These are phyloP conservation scores for Phanerochaete carnosa DNA, from an alignment of 768 basidiomycete genomes.

Conservation along the genomic window DNA sequence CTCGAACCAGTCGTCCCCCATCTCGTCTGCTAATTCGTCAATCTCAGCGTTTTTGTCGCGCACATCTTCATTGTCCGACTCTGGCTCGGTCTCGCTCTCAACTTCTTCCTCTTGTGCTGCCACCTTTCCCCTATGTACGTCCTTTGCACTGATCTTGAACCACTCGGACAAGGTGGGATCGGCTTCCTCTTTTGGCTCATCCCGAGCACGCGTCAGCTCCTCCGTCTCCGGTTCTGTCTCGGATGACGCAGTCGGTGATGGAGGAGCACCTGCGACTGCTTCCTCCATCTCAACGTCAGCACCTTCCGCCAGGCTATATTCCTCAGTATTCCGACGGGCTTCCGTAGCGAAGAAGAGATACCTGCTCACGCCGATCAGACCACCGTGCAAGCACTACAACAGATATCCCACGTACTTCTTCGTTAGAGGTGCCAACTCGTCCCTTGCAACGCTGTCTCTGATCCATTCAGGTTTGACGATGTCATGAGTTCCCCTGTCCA, in stretches of 20 bases:
- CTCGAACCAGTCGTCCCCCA: constrained; percentile 39
- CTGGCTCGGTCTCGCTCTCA: constrained; percentile 61
- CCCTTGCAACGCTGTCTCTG: constrained; percentile 64
- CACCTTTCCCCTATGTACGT: neutral
- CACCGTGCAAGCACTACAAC: neutral
- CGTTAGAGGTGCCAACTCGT: constrained; percentile 53
- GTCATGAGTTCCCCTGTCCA: constrained; percentile 67
- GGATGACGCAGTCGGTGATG: neutral
- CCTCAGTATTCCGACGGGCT: constrained; percentile 43
- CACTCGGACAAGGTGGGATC: constrained; percentile 57
- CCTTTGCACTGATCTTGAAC: constrained; percentile 49
- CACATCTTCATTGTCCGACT: constrained; percentile 67
- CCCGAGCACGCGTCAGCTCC: too few relatives aligned
- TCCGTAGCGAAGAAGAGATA: constrained; percentile 78
- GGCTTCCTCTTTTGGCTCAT: constrained; percentile 28
- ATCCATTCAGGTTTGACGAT: constrained; percentile 85
- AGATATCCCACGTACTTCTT: constrained; percentile 51
- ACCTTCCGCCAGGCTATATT: constrained; percentile 37
- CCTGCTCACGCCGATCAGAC: constrained; percentile 31
- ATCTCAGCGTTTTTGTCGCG: constrained; percentile 24
- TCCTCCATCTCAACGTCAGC: constrained; percentile 12
- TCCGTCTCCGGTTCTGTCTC: neutral
- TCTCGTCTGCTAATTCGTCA: constrained; percentile 20
- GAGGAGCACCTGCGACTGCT: constrained; percentile 6
- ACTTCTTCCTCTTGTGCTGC: constrained; percentile 33